Evolutionary conservation across 1,284 basidiomycete species (phyloP).

Genomic region (Sanghuangporus baumii): DNA sequence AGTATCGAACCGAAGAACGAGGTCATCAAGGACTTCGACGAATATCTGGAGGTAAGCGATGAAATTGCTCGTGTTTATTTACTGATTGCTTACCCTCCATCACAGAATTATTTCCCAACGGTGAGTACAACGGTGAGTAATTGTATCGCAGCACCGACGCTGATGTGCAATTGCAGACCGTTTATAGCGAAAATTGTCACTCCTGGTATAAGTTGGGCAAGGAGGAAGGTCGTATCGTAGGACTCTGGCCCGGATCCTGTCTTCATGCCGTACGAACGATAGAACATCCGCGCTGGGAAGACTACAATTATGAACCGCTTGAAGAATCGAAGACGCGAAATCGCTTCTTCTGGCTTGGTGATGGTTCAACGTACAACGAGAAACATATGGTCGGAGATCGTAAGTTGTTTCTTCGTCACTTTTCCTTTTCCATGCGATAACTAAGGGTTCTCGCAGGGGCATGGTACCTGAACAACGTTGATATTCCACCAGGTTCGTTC

Average conservation of each 20-base stretch:
- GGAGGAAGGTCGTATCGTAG: constrained; percentile 50
- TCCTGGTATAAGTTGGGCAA: constrained; percentile 65
- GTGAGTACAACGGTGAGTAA: constrained; percentile 24
- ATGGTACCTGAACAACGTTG: constrained; percentile 44
- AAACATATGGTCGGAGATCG: constrained; percentile 40
- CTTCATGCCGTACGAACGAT: constrained; percentile 47
- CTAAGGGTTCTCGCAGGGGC: constrained; percentile 30
- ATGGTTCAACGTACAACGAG: constrained; percentile 45
- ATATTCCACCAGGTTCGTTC: constrained; percentile 34
- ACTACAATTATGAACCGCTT: constrained; percentile 48
- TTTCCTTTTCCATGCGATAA: background rate
- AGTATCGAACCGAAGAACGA: constrained; percentile 52
- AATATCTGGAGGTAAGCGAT: constrained; percentile 42
- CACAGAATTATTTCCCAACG: constrained; percentile 42
- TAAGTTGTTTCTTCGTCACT: constrained; percentile 28
- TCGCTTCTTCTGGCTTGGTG: constrained; percentile 54
- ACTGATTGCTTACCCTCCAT: background rate
- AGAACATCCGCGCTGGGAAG: constrained; percentile 58
- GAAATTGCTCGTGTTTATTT: background rate
- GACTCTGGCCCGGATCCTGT: constrained; percentile 56
- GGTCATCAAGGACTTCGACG: constrained; percentile 56
- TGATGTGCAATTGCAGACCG: constrained; percentile 36
- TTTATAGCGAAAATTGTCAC: constrained; percentile 51
- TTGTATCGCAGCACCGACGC: background rate
- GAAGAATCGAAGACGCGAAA: constrained; percentile 35